Evolutionary conservation across 768 basidiomycete species (phyloP).

Genomic region (Lepiota subincarnata): DNA sequence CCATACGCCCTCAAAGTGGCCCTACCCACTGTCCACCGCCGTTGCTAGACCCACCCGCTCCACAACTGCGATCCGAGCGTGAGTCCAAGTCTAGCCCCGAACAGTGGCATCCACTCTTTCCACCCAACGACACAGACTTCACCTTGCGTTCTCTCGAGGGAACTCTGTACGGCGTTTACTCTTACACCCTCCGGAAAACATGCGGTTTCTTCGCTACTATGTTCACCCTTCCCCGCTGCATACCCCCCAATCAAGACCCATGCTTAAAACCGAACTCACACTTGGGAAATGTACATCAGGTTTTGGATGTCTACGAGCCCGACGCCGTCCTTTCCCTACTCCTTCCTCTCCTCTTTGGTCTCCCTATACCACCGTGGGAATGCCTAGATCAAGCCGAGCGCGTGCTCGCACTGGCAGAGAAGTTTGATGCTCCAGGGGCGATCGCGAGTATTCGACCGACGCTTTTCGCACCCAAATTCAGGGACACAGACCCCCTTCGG

Average conservation of each 20-base stretch:
- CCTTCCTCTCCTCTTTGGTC: slow-evolving; percentile 54
- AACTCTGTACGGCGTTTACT: slow-evolving; percentile 52
- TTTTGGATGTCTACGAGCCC: slow-evolving; percentile 35
- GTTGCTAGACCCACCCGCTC: too few species aligned
- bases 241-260: slow-evolving; percentile 6
- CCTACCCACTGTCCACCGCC: too few species aligned
- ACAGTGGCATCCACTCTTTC: slow-evolving; percentile 29
- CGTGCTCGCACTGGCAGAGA: slow-evolving; percentile 59
- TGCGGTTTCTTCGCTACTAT: slow-evolving; percentile 61
- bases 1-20: too few species aligned
- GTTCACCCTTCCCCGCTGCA: slow-evolving; percentile 53
- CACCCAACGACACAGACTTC: slow-evolving; percentile 30
- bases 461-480: slow-evolving; percentile 43
- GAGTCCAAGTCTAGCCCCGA: too few species aligned
- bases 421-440: slow-evolving; percentile 67
- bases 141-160: slow-evolving; percentile 40
- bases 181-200: slow-evolving; percentile 51
- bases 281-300: slow-evolving; percentile 12
- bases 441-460: slow-evolving; percentile 51
- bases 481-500: slow-evolving; percentile 40
- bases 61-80: not conserved
- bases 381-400: slow-evolving; percentile 51
- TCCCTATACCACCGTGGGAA: slow-evolving; percentile 42
- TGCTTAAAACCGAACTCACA: not conserved
- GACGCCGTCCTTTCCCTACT: slow-evolving; percentile 48